phyloP scores from a whole-genome alignment of 2,329 filamentous ascomycete genomes.

The Fusarium goolgardi region DNA sequence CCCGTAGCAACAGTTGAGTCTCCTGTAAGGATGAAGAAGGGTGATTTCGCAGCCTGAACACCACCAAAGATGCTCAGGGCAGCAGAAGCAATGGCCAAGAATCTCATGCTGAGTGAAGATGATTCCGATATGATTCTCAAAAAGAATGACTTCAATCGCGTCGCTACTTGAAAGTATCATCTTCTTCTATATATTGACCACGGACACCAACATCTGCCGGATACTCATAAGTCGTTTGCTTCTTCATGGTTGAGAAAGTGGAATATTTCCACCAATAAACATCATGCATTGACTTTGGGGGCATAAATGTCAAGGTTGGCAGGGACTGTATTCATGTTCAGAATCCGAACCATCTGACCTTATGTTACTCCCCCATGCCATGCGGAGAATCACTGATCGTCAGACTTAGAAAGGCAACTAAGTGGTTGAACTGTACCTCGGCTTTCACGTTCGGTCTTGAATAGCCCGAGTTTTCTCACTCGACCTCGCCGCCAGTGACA shows the following conservation, averaged over 20 bases:
- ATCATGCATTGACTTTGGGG: background rate
- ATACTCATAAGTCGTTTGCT: background rate
- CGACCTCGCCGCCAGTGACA: background rate
- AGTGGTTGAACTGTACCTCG: background rate
- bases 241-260: background rate
- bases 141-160: background rate
- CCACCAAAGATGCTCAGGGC: background rate
- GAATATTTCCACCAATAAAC: background rate
- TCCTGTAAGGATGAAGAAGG: slow-evolving; percentile 18
- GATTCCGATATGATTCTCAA: too few relatives aligned
- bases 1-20: slow-evolving; percentile 22
- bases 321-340: background rate
- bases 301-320: background rate
- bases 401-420: background rate
- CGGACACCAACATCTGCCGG: background rate
- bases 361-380: background rate
- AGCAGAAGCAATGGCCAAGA: accelerated
- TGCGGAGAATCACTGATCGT: background rate
- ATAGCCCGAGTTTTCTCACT: background rate
- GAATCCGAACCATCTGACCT: background rate
- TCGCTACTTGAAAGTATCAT: background rate
- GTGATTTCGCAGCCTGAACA: slow-evolving; percentile 1
- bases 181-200: background rate
- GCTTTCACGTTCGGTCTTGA: background rate
- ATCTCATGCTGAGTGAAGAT: background rate